Percentiles rank a stretch among this genome's conserved stretches.
Evolutionary conservation across 345 rosid species (phyloP).

Genomic region (Bruguiera sexangula): DNA sequence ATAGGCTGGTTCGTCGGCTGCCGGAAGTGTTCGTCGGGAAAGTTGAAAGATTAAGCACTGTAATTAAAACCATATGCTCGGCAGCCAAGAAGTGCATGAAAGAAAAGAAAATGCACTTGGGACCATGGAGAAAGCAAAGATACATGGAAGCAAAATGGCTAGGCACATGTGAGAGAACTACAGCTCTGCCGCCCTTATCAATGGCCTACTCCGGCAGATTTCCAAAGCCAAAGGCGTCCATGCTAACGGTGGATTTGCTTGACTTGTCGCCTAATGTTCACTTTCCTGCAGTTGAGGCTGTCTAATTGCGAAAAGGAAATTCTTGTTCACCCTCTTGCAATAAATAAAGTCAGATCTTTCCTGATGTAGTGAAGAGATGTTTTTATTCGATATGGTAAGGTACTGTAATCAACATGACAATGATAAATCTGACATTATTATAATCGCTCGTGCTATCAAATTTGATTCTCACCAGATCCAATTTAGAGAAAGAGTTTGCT

Average conservation of each 20-base stretch:
- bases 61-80: conserved; percentile 37
- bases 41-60: conserved; percentile 38
- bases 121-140: conserved; percentile 56
- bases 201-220: conserved; percentile 22
- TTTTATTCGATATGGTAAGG: too few relatives aligned
- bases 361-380: too few relatives aligned
- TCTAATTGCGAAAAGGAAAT: conserved; percentile 10
- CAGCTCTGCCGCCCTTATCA: conserved; percentile 17
- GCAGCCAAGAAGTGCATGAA: conserved; percentile 60
- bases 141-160: conserved; percentile 63
- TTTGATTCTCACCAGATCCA: too few relatives aligned
- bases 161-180: conserved; percentile 29
- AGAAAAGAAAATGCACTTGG: conserved; percentile 56
- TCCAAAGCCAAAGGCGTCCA: conserved; percentile 37
- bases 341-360: too few relatives aligned
- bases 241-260: conserved; percentile 47
- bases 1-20: conserved; percentile 24
- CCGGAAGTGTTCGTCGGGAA: conserved; percentile 54
- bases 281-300: conserved; percentile 37
- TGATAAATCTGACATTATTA: too few relatives aligned
- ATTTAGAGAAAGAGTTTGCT: too few relatives aligned
- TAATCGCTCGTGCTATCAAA: too few relatives aligned
- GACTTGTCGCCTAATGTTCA: conserved; percentile 35
- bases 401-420: too few relatives aligned
- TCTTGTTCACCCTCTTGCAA: background rate